Evolutionary conservation across 177 flowering plant genomes (phyloP), one percentile per base, ranked within the genome.

Genomic region (Telopea speciosissima): DNA sequence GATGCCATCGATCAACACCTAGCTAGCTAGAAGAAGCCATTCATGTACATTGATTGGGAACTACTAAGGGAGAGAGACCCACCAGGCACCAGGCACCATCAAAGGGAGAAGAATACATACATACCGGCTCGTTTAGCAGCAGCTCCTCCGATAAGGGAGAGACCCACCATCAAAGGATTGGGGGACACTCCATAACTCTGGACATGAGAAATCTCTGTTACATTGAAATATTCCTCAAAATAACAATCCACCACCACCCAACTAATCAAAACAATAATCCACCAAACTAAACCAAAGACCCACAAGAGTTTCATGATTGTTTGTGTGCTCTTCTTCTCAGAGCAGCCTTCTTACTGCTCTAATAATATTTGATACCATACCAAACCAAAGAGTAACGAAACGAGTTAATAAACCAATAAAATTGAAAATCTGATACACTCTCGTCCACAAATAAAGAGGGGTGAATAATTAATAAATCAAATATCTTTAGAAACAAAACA

Each of bases 121-220:
- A 59, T 79, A 89, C 96, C 92, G 65, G 97, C 97, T 79, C 90
- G 89, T 80, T 79, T 86, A 36, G 92, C 78, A 76, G 76, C 89
- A 83, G 97, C 97, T 67, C 87, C 87, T 12, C 74, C 83, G 78
- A 92, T 85, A 11, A 92, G 91, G 71, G 92, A 90, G 56, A 89
- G 90, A 42, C 77, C 81, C 24, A 92, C 96, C 86, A 84, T 85
- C 36, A 87, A 68, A 67, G 88, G 81, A 40, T 45, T 59, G 5
- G 76, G 13, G 2, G 77, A 40, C 14, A 74, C 22, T 21, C 72
- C 82, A 71, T 74, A 67, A n/a, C 62, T 66, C 49, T 78, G 79
- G 36, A 75, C 31, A 60, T 64, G 54, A 62, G 72, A 67, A 65
- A 79, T 26, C 73, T 83, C 83, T 25, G 89, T 82, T 44, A 70